Percentiles rank a stretch among this genome's conserved stretches.
phyloP scores from a whole-genome alignment of 371 early-diverging fungal genomes.

The Haplosporangium sp. region DNA sequence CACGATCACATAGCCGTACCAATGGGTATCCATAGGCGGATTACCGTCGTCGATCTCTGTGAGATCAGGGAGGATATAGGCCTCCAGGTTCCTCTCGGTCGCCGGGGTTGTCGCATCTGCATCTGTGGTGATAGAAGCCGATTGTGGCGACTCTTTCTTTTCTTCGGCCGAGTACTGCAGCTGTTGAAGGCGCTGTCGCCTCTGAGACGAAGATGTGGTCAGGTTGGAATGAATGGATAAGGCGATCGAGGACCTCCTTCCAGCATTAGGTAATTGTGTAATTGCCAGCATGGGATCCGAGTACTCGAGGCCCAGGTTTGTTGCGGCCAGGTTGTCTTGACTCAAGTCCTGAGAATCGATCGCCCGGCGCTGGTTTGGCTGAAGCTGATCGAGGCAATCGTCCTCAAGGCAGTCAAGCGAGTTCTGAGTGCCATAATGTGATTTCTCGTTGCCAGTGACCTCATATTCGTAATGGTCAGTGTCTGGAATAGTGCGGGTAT shows the following conservation, averaged over 20 bases:
- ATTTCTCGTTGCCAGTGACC: conserved; percentile 1
- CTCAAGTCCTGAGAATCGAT: conserved; percentile 26
- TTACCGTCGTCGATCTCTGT: conserved; percentile 19
- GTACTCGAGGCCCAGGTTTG: conserved; percentile 34
- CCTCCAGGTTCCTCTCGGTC: conserved; percentile 17
- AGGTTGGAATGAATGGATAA: conserved; percentile 37
- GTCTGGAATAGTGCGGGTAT: conserved; percentile 4
- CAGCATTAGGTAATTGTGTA: conserved; percentile 36
- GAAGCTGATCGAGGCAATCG: conserved; percentile 5
- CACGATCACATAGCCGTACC: conserved; percentile 72
- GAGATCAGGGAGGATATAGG: conserved; percentile 17
- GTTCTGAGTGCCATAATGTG: conserved; percentile 7
- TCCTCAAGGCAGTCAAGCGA: conserved; percentile 23
- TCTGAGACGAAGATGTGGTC: conserved; percentile 17
- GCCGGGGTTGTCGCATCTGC: not conserved
- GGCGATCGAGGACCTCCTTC: conserved; percentile 33
- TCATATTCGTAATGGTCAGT: not conserved
- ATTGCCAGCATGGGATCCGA: conserved; percentile 53
- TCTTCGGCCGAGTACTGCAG: conserved; percentile 14
- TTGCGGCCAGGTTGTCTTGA: conserved; percentile 19
- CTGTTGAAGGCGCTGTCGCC: conserved; percentile 19
- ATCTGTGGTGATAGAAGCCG: no score
- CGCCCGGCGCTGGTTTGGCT: conserved; percentile 43
- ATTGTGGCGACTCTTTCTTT: conserved; percentile 16
- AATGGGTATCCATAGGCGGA: conserved; percentile 47